phyloP scores from a whole-genome alignment of 345 rosid species.

The Arabidopsis suecica region DNA sequence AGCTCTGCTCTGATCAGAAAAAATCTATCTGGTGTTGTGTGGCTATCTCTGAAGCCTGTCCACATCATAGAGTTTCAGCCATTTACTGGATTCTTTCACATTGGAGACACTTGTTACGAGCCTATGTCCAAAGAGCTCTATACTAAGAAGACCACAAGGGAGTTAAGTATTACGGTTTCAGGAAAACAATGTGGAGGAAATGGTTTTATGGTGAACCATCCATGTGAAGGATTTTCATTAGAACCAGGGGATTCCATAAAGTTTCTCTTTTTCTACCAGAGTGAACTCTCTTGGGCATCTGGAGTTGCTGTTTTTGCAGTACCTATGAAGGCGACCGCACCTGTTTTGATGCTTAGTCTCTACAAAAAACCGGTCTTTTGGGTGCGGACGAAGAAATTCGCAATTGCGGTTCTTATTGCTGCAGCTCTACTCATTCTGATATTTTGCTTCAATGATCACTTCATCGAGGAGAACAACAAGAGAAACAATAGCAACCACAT shows the following conservation, averaged over 20 bases:
- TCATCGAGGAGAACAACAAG: slow-evolving; percentile 42
- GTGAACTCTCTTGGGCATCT: slow-evolving; percentile 59
- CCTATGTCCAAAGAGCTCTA: slow-evolving; percentile 63
- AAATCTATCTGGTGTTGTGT: slow-evolving; percentile 82
- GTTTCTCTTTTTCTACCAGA: slow-evolving; percentile 62
- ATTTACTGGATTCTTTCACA: slow-evolving; percentile 43
- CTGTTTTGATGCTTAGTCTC: slow-evolving; percentile 56
- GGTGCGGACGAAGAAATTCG: slow-evolving; percentile 64
- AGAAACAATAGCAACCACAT: slow-evolving; percentile 35
- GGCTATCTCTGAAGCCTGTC: slow-evolving; percentile 64
- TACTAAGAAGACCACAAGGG: slow-evolving; percentile 63
- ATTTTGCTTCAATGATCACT: slow-evolving; percentile 52
- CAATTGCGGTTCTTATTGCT: slow-evolving; percentile 49
- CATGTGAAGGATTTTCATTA: slow-evolving; percentile 59
- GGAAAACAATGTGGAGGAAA: slow-evolving; percentile 58
- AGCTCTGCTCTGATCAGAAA: slow-evolving; percentile 70
- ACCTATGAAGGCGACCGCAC: slow-evolving; percentile 75
- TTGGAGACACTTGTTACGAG: slow-evolving; percentile 59
- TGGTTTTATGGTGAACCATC: slow-evolving; percentile 65
- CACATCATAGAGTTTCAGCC: slow-evolving; percentile 62
- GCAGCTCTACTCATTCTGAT: slow-evolving; percentile 55
- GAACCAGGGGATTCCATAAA: slow-evolving; percentile 68
- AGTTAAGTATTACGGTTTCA: slow-evolving; percentile 64
- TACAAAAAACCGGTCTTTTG: slow-evolving; percentile 70
- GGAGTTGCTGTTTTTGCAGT: slow-evolving; percentile 58